These are phyloP conservation scores for Kazachstania sp. DNA, from an alignment of 1,139 yeast species.

Conservation along the genomic window DNA sequence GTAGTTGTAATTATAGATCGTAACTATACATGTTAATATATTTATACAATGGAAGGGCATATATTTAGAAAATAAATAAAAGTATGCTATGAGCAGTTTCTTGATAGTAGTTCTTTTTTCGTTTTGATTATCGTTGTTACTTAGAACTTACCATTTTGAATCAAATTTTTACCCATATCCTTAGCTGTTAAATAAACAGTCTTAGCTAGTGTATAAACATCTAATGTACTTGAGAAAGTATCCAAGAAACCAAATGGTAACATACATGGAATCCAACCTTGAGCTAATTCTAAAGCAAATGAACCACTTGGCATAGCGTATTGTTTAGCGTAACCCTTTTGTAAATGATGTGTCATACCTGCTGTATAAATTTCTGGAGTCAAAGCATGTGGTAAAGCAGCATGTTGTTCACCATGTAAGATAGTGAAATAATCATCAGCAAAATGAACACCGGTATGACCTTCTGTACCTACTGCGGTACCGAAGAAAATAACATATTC, in stretches of 20 bases:
- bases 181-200: slow-evolving; percentile 68
- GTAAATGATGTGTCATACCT: slow-evolving; percentile 74
- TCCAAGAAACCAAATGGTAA: slow-evolving; percentile 90
- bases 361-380: slow-evolving; percentile 62
- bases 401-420: slow-evolving; percentile 66
- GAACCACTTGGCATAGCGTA: slow-evolving; percentile 75
- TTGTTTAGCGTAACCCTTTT: slow-evolving; percentile 69
- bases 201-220: slow-evolving; percentile 54
- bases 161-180: slow-evolving; percentile 65
- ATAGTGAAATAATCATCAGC: slow-evolving; percentile 96
- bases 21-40: no score
- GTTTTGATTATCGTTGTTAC: no score
- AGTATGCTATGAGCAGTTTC: no score
- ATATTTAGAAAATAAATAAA: no score
- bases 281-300: slow-evolving; percentile 91
- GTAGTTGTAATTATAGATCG: no score
- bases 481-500: slow-evolving; percentile 90
- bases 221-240: slow-evolving; percentile 71
- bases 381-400: slow-evolving; percentile 57
- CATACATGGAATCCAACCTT: slow-evolving; percentile 98
- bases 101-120: no score
- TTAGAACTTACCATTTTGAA: slow-evolving; percentile 45
- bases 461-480: slow-evolving; percentile 86
- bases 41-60: no score
- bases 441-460: slow-evolving; percentile 90